Evolutionary conservation across 768 basidiomycete genomes (phyloP).

Genomic region (Termitomyces sp.): DNA sequence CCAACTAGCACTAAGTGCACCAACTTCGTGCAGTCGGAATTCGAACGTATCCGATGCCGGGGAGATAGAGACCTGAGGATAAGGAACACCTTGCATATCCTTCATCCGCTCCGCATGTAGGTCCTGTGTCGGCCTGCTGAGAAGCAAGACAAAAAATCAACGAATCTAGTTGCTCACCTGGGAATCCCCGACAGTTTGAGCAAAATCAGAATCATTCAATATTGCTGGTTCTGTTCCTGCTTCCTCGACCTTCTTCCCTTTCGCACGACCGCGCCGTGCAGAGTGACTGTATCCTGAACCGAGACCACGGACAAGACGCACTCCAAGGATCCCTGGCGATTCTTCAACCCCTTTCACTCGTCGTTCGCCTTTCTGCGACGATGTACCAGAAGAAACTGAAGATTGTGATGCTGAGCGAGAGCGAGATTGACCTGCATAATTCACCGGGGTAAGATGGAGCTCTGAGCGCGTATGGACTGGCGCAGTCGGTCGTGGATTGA

Average conservation of each 20-base stretch:
- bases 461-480: conserved; percentile 3
- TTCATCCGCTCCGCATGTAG: background rate
- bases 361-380: conserved; percentile 5
- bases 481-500: conserved; percentile 1
- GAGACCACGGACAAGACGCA: conserved; percentile 17
- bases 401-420: conserved; percentile 9
- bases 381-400: conserved; percentile 5
- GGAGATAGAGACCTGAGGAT: conserved; percentile 7
- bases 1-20: conserved; percentile 12
- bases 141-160: background rate
- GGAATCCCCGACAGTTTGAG: background rate
- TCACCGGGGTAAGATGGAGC: conserved; percentile 13
- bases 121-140: background rate
- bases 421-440: conserved; percentile 13
- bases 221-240: background rate
- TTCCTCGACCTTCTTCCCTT: conserved; percentile 5
- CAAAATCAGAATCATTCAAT: too few species aligned
- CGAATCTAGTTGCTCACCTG: background rate
- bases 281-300: background rate
- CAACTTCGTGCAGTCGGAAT: conserved; percentile 9
- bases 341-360: background rate
- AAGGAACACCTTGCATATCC: background rate
- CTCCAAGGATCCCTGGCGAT: conserved; percentile 15
- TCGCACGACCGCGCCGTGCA: conserved; percentile 15
- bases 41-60: conserved; percentile 7